Evolutionary conservation across 2,329 filamentous ascomycete species (phyloP).

Genomic region (Fusarium sororula): DNA sequence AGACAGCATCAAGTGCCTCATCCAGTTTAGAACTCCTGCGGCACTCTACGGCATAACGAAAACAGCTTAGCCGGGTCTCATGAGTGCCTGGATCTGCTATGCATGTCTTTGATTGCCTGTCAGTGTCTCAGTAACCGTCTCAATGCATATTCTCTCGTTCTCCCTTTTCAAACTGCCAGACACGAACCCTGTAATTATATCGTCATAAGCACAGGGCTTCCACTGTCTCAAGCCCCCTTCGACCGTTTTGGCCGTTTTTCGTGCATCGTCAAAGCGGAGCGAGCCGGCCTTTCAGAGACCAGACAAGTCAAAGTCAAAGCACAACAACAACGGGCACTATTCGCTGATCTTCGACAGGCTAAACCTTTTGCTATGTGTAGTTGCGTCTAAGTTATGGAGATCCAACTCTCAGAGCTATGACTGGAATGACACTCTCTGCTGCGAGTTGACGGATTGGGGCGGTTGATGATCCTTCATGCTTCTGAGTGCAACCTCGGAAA

Average conservation of each 20-base stretch:
- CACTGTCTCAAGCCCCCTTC: slow-evolving; percentile 3
- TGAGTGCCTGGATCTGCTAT: slow-evolving; percentile 17
- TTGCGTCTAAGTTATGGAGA: background rate
- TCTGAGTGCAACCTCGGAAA: slow-evolving; percentile 14
- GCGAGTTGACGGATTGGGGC: slow-evolving; percentile 8
- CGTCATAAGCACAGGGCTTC: slow-evolving; percentile 9
- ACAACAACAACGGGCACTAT: slow-evolving; percentile 12
- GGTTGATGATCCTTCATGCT: slow-evolving; percentile 1
- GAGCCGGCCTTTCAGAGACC: slow-evolving; percentile 12
- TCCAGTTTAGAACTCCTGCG: background rate
- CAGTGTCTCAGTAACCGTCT: background rate
- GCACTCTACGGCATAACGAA: background rate
- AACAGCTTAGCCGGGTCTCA: background rate
- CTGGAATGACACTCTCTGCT: background rate
- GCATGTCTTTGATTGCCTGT: slow-evolving; percentile 24
- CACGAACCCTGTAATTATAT: background rate
- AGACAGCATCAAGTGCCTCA: background rate
- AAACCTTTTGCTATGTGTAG: background rate
- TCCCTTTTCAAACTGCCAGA: background rate
- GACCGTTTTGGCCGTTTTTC: background rate
- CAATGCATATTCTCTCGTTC: background rate
- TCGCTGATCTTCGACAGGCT: slow-evolving; percentile 6
- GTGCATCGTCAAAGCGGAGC: slow-evolving; percentile 13
- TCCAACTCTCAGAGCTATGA: background rate
- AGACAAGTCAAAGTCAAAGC: slow-evolving; percentile 8